Evolutionary conservation across 2,329 filamentous ascomycete species (phyloP), one percentile per base, ranked within the genome.

Genomic region (Nemania abortiva): DNA sequence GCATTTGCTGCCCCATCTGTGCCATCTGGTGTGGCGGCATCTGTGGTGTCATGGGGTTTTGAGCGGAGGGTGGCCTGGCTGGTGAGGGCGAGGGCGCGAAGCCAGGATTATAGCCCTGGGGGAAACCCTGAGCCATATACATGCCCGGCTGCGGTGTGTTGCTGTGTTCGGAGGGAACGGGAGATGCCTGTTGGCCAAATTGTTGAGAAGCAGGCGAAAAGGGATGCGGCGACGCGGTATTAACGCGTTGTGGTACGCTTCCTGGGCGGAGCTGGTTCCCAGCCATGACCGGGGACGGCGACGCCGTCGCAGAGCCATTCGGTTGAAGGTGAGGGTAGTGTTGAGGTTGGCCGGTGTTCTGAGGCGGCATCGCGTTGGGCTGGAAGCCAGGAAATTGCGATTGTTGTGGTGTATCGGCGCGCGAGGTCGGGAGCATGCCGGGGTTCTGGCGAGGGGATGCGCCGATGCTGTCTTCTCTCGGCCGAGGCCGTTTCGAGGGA

Each of bases 331-430:
- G 95, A 70, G 93, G 90, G 79, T 95, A 97, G 65, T 89, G 89
- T 68, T 87, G 89, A 20, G 90, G 89, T 77, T 91, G 91, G 50
- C 84, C 83, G 60, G 89, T 87, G 72, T 88, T 88, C 77, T 88
- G 88, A 76, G 86, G 87, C 57, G 85, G 85, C 79, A 90, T 90
- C 71, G 84, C 83, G 76, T 87, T 88, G 69, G 86, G 87, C 78
- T 91, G 92, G 80, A 91, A 95, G 73, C 89, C 89, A 31, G 90
- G 85, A 75, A 91, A 95, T 61, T 87, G 87, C 71, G 90, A 87
- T 78, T 95, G 93, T 76, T 94, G 92, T 39, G 95, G 95, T 34
- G 95, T 98, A 79, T 97, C 95, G 75, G 95, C 95, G 81, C 95
- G 93, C 82, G 95, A 97, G 27, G 89, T 90, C 57, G 93, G 92